Evolutionary conservation across 2,329 filamentous ascomycete genomes (phyloP), one percentile per base, ranked within the genome.

Genomic region (Madurella fahalii): DNA sequence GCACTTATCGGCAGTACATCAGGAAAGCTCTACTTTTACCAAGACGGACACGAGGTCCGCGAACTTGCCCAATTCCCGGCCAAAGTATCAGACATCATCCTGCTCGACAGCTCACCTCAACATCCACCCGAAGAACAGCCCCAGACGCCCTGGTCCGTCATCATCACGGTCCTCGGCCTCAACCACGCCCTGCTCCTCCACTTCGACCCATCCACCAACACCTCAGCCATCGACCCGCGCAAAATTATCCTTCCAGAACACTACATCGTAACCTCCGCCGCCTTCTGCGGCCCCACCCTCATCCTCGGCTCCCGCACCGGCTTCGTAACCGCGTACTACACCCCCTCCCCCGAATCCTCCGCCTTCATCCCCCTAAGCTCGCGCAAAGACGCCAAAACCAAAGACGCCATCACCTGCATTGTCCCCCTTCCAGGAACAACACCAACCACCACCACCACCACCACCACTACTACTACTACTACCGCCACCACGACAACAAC

Each of bases 391-490:
- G 70, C 74, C 17, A 74, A 69, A n/a, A 72, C 68, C 42, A 71
- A 72, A 34, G 79, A 95, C 64, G 81, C 87, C 8, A 82, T 96
- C 42, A 93, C 88, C 2, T 77, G 79, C 39, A 81, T 96, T 32
- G 63, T 77, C 0, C 70, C 76, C 9, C 71, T 83, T 1, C 72
- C 73, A n/a, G 51, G 57, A 58, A 43, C 16, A 37, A 37, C 31
- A 34, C 31, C 31, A 34, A 34, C n/a, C 31, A 34, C 31, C 31
- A 7, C 31, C 31, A 34, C 31, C 12, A 34, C 31, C 31, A 12
- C 7, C 31, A 34, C 7, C 31, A 34, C 31, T 34, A 34, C 31
- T 12, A 34, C n/a, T n/a, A 34, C 31, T 34, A 7, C 31, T 7
- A 34, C 31, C 31, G 7, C 31, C 31, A 34, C 16, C 8, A 32